Evolutionary conservation across 2,329 filamentous ascomycete species (phyloP), one percentile per base, ranked within the genome.

Genomic region (Botryotinia convoluta): DNA sequence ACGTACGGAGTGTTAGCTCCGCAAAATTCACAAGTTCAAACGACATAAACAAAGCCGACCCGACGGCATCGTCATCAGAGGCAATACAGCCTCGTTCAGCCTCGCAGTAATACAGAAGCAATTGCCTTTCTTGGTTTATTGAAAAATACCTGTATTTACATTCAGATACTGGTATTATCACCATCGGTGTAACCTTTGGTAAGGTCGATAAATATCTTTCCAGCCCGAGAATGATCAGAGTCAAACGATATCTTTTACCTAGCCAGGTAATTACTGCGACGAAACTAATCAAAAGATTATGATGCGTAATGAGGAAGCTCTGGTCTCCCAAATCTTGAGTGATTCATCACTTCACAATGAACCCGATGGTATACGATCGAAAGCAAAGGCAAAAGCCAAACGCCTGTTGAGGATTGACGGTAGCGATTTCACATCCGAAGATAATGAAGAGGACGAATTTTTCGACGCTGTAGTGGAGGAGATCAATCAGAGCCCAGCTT

Each of bases 401-500:
- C 39, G 32, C 18, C 37, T 70, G 22, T 22, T 70, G 5, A 37
- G 8, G 35, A 51, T 67, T 51, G 63, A 37, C 32, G 44, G 48
- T 37, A 32, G 22, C 22, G 8, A 45, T 42, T 45, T 57, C 29
- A 44, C 29, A 12, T 37, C 70, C 26, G 35, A 39, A 54, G 22
- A 69, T 32, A 16, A 32, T 32, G 35, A 69, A 32, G 29, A 69
- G 9, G 51, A 44, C 22, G 35, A 44, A 5, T 57, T 18, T 32
- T 22, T 69, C 3, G 60, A 71, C 22, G 35, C 45, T 42, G 26
- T 64, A 5, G 45, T 51, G 44, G 45, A 67, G 22, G 73, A 76
- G 45, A 59, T 77, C 32, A 72, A 77, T 12, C 64, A 77, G 14
- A 76, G 72, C 67, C 74, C 75, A 32, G 76, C 77, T 39, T 79